Evolutionary conservation across 805 yeast genomes (phyloP).

Genomic region (Saturnispora zaruensis): DNA sequence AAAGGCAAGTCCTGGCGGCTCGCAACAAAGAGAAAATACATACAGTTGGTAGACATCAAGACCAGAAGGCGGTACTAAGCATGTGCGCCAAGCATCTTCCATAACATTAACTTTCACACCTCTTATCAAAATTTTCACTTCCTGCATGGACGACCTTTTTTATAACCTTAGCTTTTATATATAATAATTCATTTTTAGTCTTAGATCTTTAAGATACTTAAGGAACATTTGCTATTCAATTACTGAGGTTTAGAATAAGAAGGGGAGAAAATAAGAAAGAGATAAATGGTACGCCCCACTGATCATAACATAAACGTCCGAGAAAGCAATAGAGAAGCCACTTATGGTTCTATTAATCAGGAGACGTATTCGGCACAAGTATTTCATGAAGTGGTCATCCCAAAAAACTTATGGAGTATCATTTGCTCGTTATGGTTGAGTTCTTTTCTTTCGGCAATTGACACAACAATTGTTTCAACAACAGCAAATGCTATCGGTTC

Average conservation of each 20-base stretch:
- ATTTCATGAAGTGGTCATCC: conserved; percentile 17
- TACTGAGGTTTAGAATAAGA: not conserved
- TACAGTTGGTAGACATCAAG: conserved; percentile 34
- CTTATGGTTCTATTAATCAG: conserved; percentile 8
- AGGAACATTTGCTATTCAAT: not conserved
- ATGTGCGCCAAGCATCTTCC: not conserved
- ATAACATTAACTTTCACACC: not conserved
- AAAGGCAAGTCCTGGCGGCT: conserved; percentile 54
- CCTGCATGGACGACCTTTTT: not conserved
- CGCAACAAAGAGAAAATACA: conserved; percentile 44
- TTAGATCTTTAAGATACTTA: not conserved
- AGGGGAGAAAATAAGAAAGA: not conserved
- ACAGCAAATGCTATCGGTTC: conserved; percentile 52
- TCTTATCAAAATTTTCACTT: not conserved
- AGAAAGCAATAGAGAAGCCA: not conserved
- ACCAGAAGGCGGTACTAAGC: conserved; percentile 2
- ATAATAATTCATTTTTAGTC: not conserved
- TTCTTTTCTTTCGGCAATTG: conserved; percentile 46
- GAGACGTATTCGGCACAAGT: conserved; percentile 10
- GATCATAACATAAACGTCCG: not conserved
- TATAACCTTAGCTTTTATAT: not conserved
- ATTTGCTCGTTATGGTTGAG: conserved; percentile 36
- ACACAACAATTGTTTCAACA: conserved; percentile 53
- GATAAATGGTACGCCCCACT: not conserved
- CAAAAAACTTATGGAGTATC: conserved; percentile 16